phyloP scores from a whole-genome alignment of 225 moss, liverwort and hornwort species.

The Neckera pumila region DNA sequence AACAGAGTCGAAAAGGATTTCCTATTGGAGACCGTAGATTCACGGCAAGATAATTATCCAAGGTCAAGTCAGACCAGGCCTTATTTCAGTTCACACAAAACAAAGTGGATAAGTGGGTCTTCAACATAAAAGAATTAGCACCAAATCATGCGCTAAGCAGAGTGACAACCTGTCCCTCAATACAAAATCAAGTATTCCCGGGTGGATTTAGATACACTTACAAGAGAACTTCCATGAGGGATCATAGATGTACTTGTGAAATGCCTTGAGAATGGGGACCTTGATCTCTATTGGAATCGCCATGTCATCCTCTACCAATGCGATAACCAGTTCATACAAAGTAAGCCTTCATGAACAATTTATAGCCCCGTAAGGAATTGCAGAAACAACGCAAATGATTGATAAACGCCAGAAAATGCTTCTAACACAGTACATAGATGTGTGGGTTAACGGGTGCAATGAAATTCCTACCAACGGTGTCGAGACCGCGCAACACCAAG shows the following conservation, averaged over 20 bases:
- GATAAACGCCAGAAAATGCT: neutral
- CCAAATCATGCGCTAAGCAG: neutral
- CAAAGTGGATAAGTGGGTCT: neutral
- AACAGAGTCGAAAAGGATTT: neutral
- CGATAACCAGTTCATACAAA: neutral
- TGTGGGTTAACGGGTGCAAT: neutral
- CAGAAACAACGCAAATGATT: neutral
- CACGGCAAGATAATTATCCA: neutral
- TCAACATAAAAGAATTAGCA: neutral
- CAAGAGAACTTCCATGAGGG: constrained; percentile 78
- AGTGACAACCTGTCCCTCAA: neutral
- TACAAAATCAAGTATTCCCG: neutral
- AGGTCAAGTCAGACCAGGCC: neutral
- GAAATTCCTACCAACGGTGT: constrained; percentile 35
- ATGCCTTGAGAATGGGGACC: constrained; percentile 76
- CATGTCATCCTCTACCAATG: constrained; percentile 88
- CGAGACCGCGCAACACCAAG: constrained; percentile 48
- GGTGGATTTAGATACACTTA: constrained; percentile 13
- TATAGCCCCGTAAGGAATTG: neutral
- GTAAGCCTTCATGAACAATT: neutral
- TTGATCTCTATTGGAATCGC: constrained; percentile 70
- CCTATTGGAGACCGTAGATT: neutral
- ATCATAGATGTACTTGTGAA: constrained; percentile 67
- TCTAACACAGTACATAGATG: neutral
- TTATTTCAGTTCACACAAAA: neutral